Evolutionary conservation across 2,329 filamentous ascomycete genomes (phyloP).

Genomic region (Nemania abortiva): DNA sequence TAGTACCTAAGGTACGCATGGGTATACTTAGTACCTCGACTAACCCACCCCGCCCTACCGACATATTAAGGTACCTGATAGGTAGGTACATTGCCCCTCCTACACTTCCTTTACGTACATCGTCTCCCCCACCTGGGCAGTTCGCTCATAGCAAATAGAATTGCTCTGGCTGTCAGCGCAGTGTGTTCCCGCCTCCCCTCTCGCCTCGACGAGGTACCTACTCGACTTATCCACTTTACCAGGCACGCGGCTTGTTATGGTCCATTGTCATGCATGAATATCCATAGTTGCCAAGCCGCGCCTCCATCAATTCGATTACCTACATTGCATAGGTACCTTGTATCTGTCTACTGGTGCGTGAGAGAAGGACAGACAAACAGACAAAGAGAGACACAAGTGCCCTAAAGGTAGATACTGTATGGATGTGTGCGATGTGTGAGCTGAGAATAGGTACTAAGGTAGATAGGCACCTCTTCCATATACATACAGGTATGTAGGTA

Average conservation of each 20-base stretch:
- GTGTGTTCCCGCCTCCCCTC: conserved; percentile 2
- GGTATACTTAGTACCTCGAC: background rate
- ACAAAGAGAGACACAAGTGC: too few relatives aligned
- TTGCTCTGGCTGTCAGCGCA: conserved; percentile 3
- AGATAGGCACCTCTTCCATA: too few relatives aligned
- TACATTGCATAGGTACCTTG: background rate
- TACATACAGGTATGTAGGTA: conserved; percentile 2
- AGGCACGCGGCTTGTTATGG: conserved; percentile 38
- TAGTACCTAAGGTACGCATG: background rate
- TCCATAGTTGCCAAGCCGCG: conserved; percentile 38
- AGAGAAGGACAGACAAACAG: too few relatives aligned
- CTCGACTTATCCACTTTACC: conserved; percentile 41
- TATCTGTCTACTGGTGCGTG: background rate
- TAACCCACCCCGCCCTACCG: too few relatives aligned
- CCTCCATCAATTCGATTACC: conserved; percentile 18
- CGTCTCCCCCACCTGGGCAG: conserved; percentile 2
- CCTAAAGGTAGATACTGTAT: too few relatives aligned
- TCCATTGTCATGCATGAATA: conserved; percentile 35
- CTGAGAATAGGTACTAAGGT: background rate
- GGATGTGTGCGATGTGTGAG: too few relatives aligned
- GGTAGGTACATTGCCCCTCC: background rate
- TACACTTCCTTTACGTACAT: too few relatives aligned
- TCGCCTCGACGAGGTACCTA: background rate
- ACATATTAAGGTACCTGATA: background rate
- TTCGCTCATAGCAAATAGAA: conserved; percentile 18